Evolutionary conservation across 352 stramenopile species (phyloP).

Genomic region (Globisporangium paroecandrum): DNA sequence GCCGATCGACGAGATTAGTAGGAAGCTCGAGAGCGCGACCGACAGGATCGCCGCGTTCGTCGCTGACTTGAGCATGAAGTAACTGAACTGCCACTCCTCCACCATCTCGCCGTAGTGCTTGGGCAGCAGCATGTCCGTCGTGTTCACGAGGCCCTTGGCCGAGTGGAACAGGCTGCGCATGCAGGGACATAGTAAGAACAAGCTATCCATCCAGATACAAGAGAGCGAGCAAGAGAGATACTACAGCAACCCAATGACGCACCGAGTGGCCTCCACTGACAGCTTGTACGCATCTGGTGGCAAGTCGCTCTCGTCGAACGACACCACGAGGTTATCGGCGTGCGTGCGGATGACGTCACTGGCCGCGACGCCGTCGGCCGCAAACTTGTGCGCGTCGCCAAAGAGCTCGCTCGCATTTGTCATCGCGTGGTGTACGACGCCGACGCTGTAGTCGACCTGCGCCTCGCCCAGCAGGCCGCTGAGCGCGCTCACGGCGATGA

Average conservation of each 20-base stretch:
- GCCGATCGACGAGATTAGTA: slow-evolving; percentile 76
- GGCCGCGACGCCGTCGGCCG: slow-evolving; percentile 27
- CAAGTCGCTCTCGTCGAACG: slow-evolving; percentile 72
- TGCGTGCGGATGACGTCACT: slow-evolving; percentile 39
- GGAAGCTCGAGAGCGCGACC: slow-evolving; percentile 67
- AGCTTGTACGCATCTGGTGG: slow-evolving; percentile 58
- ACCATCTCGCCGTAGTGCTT: slow-evolving; percentile 54
- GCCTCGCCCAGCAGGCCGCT: slow-evolving; percentile 70
- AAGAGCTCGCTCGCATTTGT: slow-evolving; percentile 65
- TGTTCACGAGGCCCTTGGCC: slow-evolving; percentile 49
- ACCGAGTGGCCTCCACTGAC: slow-evolving; percentile 57
- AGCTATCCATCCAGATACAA: background rate
- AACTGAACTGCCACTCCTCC: slow-evolving; percentile 62
- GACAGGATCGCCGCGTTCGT: slow-evolving; percentile 78
- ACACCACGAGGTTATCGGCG: slow-evolving; percentile 58
- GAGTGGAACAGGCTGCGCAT: slow-evolving; percentile 45
- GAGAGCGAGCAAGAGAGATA: background rate
- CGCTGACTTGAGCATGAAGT: slow-evolving; percentile 80
- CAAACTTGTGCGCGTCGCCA: slow-evolving; percentile 32
- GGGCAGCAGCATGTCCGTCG: slow-evolving; percentile 47
- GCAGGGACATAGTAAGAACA: background rate
- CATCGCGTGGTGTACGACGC: slow-evolving; percentile 69
- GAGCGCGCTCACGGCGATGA: slow-evolving; percentile 69
- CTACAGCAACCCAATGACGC: slow-evolving; percentile 3
- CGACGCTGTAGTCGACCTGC: slow-evolving; percentile 82